Evolutionary conservation across 345 rosid genomes (phyloP).

Genomic region (Euphorbia lathyris): DNA sequence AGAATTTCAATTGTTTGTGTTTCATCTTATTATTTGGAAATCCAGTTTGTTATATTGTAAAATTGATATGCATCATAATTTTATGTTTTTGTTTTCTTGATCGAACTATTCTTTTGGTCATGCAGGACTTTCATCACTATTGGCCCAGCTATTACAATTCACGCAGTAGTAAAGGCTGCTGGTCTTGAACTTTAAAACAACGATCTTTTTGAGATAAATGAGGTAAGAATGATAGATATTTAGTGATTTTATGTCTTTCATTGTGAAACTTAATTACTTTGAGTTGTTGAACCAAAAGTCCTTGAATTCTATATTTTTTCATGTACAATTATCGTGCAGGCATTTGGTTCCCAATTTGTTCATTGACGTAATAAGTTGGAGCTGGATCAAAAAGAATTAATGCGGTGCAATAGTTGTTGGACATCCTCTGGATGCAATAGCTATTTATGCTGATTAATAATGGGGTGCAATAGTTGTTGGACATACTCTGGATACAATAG

Average conservation of each 20-base stretch:
- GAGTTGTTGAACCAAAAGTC: background rate
- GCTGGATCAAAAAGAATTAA: slow-evolving; percentile 83
- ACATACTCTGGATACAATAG: too few relatives aligned
- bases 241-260: background rate
- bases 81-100: too few relatives aligned
- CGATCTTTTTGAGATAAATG: slow-evolving; percentile 97
- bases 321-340: slow-evolving; percentile 38
- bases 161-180: slow-evolving; percentile 91
- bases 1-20: too few relatives aligned
- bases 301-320: background rate
- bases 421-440: slow-evolving; percentile 93
- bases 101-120: background rate
- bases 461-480: too few relatives aligned
- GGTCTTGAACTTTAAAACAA: slow-evolving; percentile 86
- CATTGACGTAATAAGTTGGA: slow-evolving; percentile 87
- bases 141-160: slow-evolving; percentile 95
- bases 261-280: background rate
- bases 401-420: slow-evolving; percentile 96
- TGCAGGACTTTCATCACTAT: slow-evolving; percentile 83
- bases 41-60: too few relatives aligned
- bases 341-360: slow-evolving; percentile 92
- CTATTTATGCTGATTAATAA: slow-evolving; percentile 40
- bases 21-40: too few relatives aligned
- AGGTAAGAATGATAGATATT: slow-evolving; percentile 44
- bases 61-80: too few relatives aligned